These are phyloP conservation scores for Colletotrichum sp. DNA, from an alignment of 2,329 filamentous ascomycete species.

Conservation along the genomic window DNA sequence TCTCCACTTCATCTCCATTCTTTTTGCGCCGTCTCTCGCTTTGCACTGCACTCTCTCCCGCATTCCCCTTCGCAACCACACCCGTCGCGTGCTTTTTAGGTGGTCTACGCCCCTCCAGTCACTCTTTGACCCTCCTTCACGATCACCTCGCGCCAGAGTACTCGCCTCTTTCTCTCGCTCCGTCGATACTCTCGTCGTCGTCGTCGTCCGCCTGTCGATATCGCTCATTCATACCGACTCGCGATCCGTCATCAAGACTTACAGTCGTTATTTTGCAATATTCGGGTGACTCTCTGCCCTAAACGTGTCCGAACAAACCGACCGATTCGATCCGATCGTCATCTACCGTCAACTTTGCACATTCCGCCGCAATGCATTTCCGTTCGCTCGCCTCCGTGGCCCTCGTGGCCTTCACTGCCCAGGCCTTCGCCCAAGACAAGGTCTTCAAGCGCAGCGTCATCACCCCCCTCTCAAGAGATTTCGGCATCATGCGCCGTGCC, in stretches of 20 bases:
- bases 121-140: constrained; percentile 7
- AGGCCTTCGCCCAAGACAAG: constrained; percentile 18
- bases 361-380: constrained; percentile 20
- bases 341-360: neutral
- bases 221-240: constrained; percentile 6
- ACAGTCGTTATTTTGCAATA: neutral
- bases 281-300: neutral
- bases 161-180: neutral
- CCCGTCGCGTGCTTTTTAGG: constrained; percentile 18
- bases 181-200: neutral
- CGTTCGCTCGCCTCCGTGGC: constrained; percentile 23
- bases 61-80: neutral
- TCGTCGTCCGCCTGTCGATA: constrained; percentile 9
- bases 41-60: constrained; percentile 3
- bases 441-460: constrained; percentile 41
- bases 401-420: constrained; percentile 22
- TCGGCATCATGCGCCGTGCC: constrained; percentile 50
- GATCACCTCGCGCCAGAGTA: neutral
- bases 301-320: neutral
- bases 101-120: constrained; percentile 15
- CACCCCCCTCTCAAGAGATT: constrained; percentile 28
- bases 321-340: neutral
- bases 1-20: constrained; percentile 20
- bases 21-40: constrained; percentile 18
- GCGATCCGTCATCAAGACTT: neutral